Conservation (phyloP, 2,329 filamentous ascomycete genomes). For the Xylaria polymorpha region DNA sequence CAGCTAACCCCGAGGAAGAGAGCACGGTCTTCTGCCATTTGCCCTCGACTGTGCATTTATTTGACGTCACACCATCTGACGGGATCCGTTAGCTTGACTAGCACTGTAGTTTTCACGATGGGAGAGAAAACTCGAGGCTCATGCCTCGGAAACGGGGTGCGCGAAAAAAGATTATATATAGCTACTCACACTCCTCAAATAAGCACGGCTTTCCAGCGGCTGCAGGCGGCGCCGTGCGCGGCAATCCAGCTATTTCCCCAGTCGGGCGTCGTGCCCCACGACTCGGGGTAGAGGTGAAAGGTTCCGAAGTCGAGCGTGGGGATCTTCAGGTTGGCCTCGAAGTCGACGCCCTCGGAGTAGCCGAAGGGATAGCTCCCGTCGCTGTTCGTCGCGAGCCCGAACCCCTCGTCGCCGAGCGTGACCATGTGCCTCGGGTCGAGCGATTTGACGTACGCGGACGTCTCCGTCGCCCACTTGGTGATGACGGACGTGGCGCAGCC, state of each 20-base stretch:
- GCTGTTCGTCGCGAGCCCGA: slow-evolving; percentile 52
- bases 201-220: slow-evolving; percentile 55
- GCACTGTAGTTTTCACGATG: not conserved
- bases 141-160: not conserved
- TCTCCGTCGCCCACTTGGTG: slow-evolving; percentile 67
- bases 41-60: slow-evolving; percentile 49
- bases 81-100: slow-evolving; percentile 10
- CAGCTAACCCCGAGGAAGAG: slow-evolving; percentile 45
- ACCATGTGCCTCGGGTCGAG: slow-evolving; percentile 73
- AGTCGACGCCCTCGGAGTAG: slow-evolving; percentile 64
- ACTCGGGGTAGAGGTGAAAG: slow-evolving; percentile 55
- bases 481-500: slow-evolving; percentile 66
- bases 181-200: slow-evolving; percentile 55
- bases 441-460: slow-evolving; percentile 71
- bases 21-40: slow-evolving; percentile 49
- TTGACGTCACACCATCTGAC: slow-evolving; percentile 44
- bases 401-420: slow-evolving; percentile 68
- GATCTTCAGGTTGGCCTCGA: slow-evolving; percentile 53
- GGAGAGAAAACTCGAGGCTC: not conserved
- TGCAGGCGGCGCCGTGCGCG: slow-evolving; percentile 54
- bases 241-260: slow-evolving; percentile 54
- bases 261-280: slow-evolving; percentile 51
- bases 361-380: slow-evolving; percentile 66
- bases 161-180: not conserved
- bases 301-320: slow-evolving; percentile 49